These are phyloP conservation scores for Cucurbita argyrosperma DNA, from an alignment of 306 rosid species.

Conservation along the genomic window DNA sequence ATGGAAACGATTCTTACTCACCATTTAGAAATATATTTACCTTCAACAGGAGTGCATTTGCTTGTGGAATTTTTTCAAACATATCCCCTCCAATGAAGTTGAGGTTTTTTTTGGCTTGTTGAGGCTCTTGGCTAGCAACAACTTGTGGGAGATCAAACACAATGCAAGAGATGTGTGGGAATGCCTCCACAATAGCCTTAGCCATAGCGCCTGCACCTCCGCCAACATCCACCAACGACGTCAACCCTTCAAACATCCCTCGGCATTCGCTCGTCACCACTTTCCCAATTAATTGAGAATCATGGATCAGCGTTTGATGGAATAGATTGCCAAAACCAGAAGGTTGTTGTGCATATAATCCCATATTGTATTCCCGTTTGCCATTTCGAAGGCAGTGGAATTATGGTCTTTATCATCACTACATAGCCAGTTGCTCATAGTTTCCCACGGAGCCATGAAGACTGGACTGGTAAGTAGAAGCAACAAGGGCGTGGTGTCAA, in stretches of 20 bases:
- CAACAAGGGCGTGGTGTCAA: not conserved
- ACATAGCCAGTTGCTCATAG: not conserved
- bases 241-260: slow-evolving; percentile 15
- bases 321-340: not conserved
- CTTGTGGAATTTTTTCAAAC: slow-evolving; percentile 15
- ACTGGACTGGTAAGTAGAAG: not conserved
- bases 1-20: too few species aligned
- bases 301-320: slow-evolving; percentile 20
- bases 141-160: slow-evolving; percentile 29
- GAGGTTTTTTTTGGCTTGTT: slow-evolving; percentile 7
- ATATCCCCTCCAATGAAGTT: slow-evolving; percentile 17
- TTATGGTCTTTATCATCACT: not conserved
- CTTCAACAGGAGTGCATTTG: slow-evolving; percentile 22
- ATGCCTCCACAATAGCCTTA: slow-evolving; percentile 14
- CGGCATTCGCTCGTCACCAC: slow-evolving; percentile 7
- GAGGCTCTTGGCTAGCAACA: not conserved
- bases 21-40: not conserved
- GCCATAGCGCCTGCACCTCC: slow-evolving; percentile 30
- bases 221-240: slow-evolving; percentile 28
- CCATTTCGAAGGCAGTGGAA: not conserved
- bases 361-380: slow-evolving; percentile 11
- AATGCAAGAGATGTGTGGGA: slow-evolving; percentile 17
- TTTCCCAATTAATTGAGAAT: not conserved
- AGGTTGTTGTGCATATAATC: not conserved
- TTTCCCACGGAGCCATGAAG: slow-evolving; percentile 11